These are phyloP conservation scores for Tuber melanosporum DNA, from an alignment of 495 filamentous ascomycete species.

Conservation along the genomic window DNA sequence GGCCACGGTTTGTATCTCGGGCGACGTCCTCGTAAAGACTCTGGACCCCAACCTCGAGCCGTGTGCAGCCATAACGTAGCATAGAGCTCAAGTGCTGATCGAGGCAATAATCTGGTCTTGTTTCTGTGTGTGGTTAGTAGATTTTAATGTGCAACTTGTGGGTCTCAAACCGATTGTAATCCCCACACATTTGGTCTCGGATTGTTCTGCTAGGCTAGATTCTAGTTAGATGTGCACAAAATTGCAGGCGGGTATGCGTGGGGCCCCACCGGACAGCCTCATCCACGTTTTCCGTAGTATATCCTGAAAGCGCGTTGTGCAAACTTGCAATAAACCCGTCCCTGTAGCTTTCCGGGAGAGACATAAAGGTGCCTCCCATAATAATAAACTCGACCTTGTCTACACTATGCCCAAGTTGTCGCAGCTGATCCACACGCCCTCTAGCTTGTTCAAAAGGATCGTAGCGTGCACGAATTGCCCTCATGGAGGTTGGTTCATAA, in stretches of 20 bases:
- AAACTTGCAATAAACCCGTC: slow-evolving; percentile 90
- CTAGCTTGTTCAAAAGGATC: slow-evolving; percentile 97
- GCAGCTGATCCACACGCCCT: slow-evolving; percentile 92
- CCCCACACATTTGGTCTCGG: slow-evolving; percentile 73
- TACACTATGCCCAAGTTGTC: slow-evolving; percentile 86
- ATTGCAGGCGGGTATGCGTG: neutral
- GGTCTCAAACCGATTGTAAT: slow-evolving; percentile 64
- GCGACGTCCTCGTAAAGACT: slow-evolving; percentile 98
- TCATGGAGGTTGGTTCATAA: slow-evolving; percentile 97
- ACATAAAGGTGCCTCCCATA: slow-evolving; percentile 99
- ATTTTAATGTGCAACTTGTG: neutral
- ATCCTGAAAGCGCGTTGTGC: slow-evolving; percentile 92
- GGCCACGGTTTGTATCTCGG: slow-evolving; percentile 90
- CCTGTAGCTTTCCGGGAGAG: slow-evolving; percentile 75
- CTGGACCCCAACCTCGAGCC: slow-evolving; percentile 90
- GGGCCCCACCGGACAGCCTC: slow-evolving; percentile 81
- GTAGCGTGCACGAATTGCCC: slow-evolving; percentile 92
- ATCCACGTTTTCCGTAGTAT: slow-evolving; percentile 83
- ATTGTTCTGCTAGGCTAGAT: slow-evolving; percentile 49
- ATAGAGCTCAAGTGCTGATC: slow-evolving; percentile 86
- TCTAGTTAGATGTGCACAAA: slow-evolving; percentile 53
- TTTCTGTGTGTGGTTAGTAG: slow-evolving; percentile 51
- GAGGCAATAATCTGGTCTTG: slow-evolving; percentile 90
- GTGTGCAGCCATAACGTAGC: slow-evolving; percentile 93
- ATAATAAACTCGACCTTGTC: slow-evolving; percentile 99